phyloP scores from a whole-genome alignment of 225 moss, liverwort and hornwort species.

The Pleurozium schreberi region DNA sequence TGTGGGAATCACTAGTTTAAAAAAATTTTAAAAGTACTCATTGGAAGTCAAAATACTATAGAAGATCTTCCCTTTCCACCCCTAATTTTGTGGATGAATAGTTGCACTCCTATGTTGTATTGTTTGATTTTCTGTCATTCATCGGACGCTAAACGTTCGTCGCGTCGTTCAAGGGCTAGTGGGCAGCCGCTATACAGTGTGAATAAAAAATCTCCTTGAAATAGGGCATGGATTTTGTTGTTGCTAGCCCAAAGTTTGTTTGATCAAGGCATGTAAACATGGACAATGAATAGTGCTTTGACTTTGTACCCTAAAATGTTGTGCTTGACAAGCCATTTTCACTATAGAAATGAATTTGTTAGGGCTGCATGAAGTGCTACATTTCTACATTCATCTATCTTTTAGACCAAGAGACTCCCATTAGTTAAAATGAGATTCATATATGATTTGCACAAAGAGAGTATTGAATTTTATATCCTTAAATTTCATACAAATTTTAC shows the following conservation, averaged over 20 bases:
- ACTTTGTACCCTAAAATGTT: too few species aligned
- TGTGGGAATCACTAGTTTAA: too few species aligned
- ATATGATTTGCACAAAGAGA: not conserved
- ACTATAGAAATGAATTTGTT: rapidly evolving
- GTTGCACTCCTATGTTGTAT: too few species aligned
- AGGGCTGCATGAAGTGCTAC: not conserved
- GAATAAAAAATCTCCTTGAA: not conserved
- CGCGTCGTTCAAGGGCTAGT: too few species aligned
- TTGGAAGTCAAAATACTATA: too few species aligned
- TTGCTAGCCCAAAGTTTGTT: not conserved
- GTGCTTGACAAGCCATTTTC: rapidly evolving
- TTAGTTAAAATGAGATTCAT: not conserved
- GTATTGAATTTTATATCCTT: not conserved
- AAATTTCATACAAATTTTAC: not conserved
- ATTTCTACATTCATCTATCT: not conserved
- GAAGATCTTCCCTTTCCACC: too few species aligned
- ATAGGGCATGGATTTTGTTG: rapidly evolving
- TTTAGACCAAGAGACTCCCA: not conserved
- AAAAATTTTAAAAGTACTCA: too few species aligned
- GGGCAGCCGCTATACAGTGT: too few species aligned
- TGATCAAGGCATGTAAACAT: not conserved
- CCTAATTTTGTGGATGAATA: too few species aligned
- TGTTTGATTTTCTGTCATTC: too few species aligned
- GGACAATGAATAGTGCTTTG: not conserved
- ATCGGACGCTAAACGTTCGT: too few species aligned